Base-by-base conservation (phyloP, 2,329 filamentous ascomycete species). In the Fonsecaea monophora region DNA sequence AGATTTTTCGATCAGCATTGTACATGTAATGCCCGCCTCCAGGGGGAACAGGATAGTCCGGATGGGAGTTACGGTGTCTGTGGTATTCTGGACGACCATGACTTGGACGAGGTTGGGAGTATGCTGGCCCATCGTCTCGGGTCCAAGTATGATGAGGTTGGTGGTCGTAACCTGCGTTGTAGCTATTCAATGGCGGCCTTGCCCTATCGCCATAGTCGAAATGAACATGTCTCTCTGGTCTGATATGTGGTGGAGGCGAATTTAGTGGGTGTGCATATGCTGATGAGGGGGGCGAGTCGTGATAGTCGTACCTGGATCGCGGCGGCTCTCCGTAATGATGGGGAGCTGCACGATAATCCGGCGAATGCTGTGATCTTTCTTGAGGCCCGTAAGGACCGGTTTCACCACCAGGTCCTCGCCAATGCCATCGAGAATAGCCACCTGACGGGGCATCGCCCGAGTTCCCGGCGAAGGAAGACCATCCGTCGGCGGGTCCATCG, bases 401-500 rank as follows among this genome's bases (percentile, higher is more conserved):
- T 37, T 32, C 32, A 37, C 58, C 35, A 8, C 13, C n/a, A 4
- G 25, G 35, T 32, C 10, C 12, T 53, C 45, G 62, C 50, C 62
- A 64, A 18, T 56, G 35, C 59, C 63, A 68, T n/a, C 42, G 21
- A 56, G 55, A 40, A 58, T 66, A 53, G 4, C 60, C 48, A 59
- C 58, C 60, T 2, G 65, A 53, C 15, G 65, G 62, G 5, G 60
- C 60, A 53, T 67, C 58, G 32, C 57, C 64, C 32, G 62, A 54
- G 35, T 25, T 38, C 13, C 13, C 37, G 40, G 38, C 42, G 25
- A 38, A 65, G 15, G 15, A 45, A 13, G 60, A 53, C n/a, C 60
- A 62, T 13, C 50, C 53, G 50, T 71, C 66, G 38, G 64, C 45
- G 40, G 68, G 42, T 15, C 70, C 70, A 55, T 71, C 70, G 53